Base-by-base conservation (phyloP, 108 stramenopile genomes). In the Cyclostephanos invisitatus region DNA sequence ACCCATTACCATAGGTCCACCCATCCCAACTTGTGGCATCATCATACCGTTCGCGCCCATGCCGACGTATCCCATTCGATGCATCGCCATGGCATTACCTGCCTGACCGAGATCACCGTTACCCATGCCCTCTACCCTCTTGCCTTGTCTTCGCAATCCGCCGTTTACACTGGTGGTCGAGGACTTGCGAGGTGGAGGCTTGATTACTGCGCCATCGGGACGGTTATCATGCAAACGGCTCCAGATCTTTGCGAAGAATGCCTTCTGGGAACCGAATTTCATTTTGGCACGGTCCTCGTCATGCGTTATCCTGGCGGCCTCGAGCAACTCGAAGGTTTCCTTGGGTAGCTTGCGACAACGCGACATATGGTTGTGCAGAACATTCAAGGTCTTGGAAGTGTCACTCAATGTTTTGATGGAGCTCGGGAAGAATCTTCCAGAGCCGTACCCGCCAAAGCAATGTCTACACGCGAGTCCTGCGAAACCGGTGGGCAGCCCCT, bases 261-360 rank as follows among this genome's bases (percentile, higher is more conserved):
- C 89, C 68, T 93, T 93, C 68, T 93, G 92, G 42, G 80, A 82
- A 24, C 92, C 92, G 74, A 90, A 93, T 56, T 90, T 93, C 89
- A 89, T 89, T 24, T 89, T 89, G 17, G 84, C 75, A 7, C 92
- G 81, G 74, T 93, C 85, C 17, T 84, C 86, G 37, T 93, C 89
- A 48, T 92, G 91, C 38, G 62, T 51, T 27, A 48, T 75, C 37
- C 86, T 86, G 17, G 78, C 64, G n/a, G 67, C 77, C 15, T 81
- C 73, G 38, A 92, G 61, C 10, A 56, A 70, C 17, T 81, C 85
- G 0, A 83, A 71, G 11, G 89, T 75, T 46, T 87, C 89, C 36
- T 75, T 70, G 14, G 91, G 91, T 60, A 86, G 84, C 64, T 92
- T 89, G 29, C 91, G 87, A 65, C 91, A 92, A 7, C 91, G 75